phyloP scores from a whole-genome alignment of 495 filamentous ascomycete species.

The Neurospora sp. region DNA sequence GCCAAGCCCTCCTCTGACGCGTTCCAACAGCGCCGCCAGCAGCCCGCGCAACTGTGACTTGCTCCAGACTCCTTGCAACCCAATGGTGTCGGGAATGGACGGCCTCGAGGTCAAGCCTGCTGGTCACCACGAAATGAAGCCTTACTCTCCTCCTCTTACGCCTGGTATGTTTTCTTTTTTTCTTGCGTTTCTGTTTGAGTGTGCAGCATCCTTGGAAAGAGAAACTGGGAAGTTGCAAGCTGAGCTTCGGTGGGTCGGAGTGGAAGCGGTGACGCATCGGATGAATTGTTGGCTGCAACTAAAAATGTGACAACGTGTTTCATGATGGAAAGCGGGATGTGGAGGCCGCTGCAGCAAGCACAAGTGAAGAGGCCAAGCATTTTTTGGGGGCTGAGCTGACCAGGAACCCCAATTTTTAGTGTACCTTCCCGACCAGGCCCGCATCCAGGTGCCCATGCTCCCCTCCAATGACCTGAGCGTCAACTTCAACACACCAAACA shows the following conservation, averaged over 20 bases:
- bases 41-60: conserved; percentile 74
- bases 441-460: conserved; percentile 16
- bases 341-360: neutral
- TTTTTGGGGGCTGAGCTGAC: conserved; percentile 27
- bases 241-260: neutral
- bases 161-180: conserved; percentile 63
- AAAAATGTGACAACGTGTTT: neutral
- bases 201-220: neutral
- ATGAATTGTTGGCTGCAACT: neutral
- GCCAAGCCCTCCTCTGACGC: conserved; percentile 80
- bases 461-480: conserved; percentile 42
- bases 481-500: conserved; percentile 19
- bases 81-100: conserved; percentile 64
- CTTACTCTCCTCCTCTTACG: conserved; percentile 76
- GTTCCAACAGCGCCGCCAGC: conserved; percentile 70
- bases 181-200: conserved; percentile 7
- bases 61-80: conserved; percentile 72
- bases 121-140: conserved; percentile 57
- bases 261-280: neutral
- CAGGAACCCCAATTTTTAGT: conserved; percentile 42
- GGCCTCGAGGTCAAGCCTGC: conserved; percentile 73
- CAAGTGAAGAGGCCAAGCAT: neutral
- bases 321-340: neutral
- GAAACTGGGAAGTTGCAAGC: neutral
- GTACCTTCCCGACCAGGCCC: conserved; percentile 59